phyloP scores from a whole-genome alignment of 2,329 filamentous ascomycete species.

The Cadophora sp. region DNA sequence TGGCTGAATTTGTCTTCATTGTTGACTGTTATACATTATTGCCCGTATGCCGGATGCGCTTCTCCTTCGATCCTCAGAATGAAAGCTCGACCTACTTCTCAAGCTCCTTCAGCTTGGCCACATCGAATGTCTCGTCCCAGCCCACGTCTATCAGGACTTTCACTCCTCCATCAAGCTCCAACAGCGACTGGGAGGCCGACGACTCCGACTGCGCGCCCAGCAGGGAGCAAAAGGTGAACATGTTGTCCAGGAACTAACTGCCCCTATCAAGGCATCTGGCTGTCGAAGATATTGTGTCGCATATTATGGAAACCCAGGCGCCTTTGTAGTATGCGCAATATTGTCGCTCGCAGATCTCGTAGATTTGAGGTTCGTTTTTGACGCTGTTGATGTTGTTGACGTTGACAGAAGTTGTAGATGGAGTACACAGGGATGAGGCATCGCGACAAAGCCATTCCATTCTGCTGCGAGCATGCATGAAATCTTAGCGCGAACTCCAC shows the following conservation, averaged over 20 bases:
- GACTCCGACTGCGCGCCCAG: slow-evolving; percentile 90
- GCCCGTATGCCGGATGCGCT: slow-evolving; percentile 19
- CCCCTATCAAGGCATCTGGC: slow-evolving; percentile 27
- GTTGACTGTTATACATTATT: slow-evolving; percentile 41
- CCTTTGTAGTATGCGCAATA: slow-evolving; percentile 4
- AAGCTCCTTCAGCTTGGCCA: slow-evolving; percentile 80
- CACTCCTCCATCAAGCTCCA: slow-evolving; percentile 95
- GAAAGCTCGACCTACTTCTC: slow-evolving; percentile 71
- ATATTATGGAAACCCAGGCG: slow-evolving; percentile 17
- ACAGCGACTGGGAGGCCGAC: slow-evolving; percentile 88
- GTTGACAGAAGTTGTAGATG: background rate
- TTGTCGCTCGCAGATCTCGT: background rate
- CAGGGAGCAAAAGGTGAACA: slow-evolving; percentile 96
- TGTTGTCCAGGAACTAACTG: slow-evolving; percentile 50
- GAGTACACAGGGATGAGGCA: background rate
- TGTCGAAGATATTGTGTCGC: slow-evolving; percentile 13
- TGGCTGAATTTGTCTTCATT: slow-evolving; percentile 38
- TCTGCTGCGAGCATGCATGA: background rate
- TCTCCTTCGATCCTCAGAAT: slow-evolving; percentile 17
- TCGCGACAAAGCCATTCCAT: slow-evolving; percentile 5
- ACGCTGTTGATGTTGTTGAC: too few relatives aligned
- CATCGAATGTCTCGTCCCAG: slow-evolving; percentile 93
- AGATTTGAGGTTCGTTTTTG: background rate
- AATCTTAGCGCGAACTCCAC: slow-evolving; percentile 29
- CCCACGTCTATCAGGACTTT: slow-evolving; percentile 95